These are phyloP conservation scores for Aspergillus taichungensis DNA, from an alignment of 495 filamentous ascomycete species.

Conservation along the genomic window DNA sequence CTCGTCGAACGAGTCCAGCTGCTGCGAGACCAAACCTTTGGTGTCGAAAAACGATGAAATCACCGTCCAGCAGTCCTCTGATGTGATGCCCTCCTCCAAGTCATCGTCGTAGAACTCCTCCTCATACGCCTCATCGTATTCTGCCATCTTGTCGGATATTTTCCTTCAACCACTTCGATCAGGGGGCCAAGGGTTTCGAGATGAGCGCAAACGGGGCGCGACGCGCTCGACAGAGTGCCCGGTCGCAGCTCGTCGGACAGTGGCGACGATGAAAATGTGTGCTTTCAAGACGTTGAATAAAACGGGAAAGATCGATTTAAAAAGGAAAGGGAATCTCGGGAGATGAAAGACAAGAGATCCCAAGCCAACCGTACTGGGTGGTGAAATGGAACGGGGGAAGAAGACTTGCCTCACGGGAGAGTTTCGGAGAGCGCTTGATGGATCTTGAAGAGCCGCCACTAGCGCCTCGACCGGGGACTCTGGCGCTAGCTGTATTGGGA, in stretches of 20 bases:
- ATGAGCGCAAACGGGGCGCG: constrained; percentile 27
- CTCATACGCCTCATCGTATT: constrained; percentile 43
- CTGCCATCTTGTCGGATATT: constrained; percentile 37
- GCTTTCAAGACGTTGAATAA: neutral
- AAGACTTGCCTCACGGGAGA: no score
- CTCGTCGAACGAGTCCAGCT: constrained; percentile 96
- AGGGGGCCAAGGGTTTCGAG: neutral
- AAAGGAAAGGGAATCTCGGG: constrained; percentile 13
- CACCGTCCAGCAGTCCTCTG: constrained; percentile 96
- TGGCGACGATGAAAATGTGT: neutral
- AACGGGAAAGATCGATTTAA: neutral
- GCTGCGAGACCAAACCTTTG: constrained; percentile 94
- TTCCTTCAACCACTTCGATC: constrained; percentile 1
- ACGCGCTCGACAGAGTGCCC: constrained; percentile 18
- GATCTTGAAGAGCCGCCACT: constrained; percentile 22
- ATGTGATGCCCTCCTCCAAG: constrained; percentile 59
- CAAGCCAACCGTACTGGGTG: constrained; percentile 10
- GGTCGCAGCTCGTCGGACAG: constrained; percentile 6
- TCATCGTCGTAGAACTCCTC: constrained; percentile 52
- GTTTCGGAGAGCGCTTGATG: constrained; percentile 4
- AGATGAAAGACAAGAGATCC: constrained; percentile 12
- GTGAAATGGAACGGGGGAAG: constrained; percentile 12
- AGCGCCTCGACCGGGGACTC: constrained; percentile 10
- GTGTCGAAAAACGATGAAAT: constrained; percentile 92
- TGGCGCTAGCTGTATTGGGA: constrained; percentile 1